Percentiles rank a stretch among this genome's conserved stretches.
Conservation (phyloP, 495 filamentous ascomycete species). For the Daldinia caldariorum region DNA sequence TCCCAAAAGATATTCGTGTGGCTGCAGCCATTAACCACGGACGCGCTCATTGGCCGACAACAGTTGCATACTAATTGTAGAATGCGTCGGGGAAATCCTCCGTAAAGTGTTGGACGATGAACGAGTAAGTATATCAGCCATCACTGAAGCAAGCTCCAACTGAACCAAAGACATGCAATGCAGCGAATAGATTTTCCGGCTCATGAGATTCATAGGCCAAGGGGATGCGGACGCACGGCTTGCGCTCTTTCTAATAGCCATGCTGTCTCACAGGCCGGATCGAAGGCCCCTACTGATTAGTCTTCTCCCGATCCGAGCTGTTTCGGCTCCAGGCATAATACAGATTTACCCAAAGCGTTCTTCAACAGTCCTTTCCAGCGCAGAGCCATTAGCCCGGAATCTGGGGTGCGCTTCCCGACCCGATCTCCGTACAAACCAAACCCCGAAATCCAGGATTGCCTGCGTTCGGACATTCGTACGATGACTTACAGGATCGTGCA, state of each 20-base stretch:
- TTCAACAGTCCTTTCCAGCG: not conserved
- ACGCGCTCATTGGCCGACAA: not conserved
- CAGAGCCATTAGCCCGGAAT: not conserved
- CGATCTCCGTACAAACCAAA: not conserved
- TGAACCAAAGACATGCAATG: not conserved
- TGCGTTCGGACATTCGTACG: not conserved
- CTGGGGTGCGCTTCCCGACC: not conserved
- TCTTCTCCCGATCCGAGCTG: conserved; percentile 34
- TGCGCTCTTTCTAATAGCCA: not conserved
- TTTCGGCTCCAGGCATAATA: conserved; percentile 43
- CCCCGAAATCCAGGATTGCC: not conserved
- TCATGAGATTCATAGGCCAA: not conserved
- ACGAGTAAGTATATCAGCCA: not conserved
- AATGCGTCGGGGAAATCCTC: not conserved
- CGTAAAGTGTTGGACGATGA: not conserved
- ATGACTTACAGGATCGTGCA: not conserved
- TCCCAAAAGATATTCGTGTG: conserved; percentile 26
- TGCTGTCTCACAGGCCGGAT: conserved; percentile 19
- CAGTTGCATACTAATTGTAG: not conserved
- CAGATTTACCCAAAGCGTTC: conserved; percentile 4
- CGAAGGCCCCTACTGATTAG: conserved; percentile 7
- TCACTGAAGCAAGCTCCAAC: not conserved
- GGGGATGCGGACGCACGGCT: not conserved
- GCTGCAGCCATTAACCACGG: conserved; percentile 28
- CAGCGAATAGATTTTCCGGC: not conserved